Evolutionary conservation across 352 stramenopile genomes (phyloP).

Genomic region (Thalassiosira livingstoniorum): DNA sequence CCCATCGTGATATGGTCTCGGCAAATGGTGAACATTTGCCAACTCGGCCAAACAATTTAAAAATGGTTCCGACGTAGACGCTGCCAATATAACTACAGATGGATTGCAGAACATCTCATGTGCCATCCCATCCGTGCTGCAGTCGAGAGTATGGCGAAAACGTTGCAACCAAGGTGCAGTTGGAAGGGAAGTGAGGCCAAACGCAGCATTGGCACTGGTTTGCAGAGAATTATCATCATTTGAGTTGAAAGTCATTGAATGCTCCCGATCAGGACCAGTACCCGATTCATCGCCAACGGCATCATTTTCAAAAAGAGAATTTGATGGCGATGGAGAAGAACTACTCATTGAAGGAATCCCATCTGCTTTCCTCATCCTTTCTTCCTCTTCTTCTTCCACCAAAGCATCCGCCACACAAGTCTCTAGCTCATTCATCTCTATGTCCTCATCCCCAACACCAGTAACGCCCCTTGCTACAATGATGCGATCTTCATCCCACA

Average conservation of each 20-base stretch:
- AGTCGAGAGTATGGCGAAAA: slow-evolving; percentile 77
- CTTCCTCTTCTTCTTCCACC: slow-evolving; percentile 39
- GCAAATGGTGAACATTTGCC: slow-evolving; percentile 75
- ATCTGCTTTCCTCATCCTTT: slow-evolving; percentile 33
- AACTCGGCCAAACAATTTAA: slow-evolving; percentile 64
- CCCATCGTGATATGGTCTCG: slow-evolving; percentile 70
- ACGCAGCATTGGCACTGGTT: slow-evolving; percentile 63
- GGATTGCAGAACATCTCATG: slow-evolving; percentile 78
- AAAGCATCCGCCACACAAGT: slow-evolving; percentile 43
- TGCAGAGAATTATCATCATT: slow-evolving; percentile 47
- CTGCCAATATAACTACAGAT: slow-evolving; percentile 70
- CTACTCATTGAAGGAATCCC: slow-evolving; percentile 49
- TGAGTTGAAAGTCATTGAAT: not conserved
- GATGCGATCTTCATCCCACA: slow-evolving; percentile 52
- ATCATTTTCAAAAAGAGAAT: slow-evolving; percentile 18
- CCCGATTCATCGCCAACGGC: slow-evolving; percentile 2
- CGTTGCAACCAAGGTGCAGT: slow-evolving; percentile 71
- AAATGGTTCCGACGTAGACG: slow-evolving; percentile 63
- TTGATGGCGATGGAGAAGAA: slow-evolving; percentile 7
- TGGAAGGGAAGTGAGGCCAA: slow-evolving; percentile 65
- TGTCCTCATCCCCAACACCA: slow-evolving; percentile 2
- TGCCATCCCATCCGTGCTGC: slow-evolving; percentile 57
- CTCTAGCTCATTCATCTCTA: slow-evolving; percentile 47
- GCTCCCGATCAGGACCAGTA: not conserved
- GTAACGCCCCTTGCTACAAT: not conserved